Evolutionary conservation across 108 stramenopile species (phyloP).

Genomic region (Cylindrotheca fusiformis): DNA sequence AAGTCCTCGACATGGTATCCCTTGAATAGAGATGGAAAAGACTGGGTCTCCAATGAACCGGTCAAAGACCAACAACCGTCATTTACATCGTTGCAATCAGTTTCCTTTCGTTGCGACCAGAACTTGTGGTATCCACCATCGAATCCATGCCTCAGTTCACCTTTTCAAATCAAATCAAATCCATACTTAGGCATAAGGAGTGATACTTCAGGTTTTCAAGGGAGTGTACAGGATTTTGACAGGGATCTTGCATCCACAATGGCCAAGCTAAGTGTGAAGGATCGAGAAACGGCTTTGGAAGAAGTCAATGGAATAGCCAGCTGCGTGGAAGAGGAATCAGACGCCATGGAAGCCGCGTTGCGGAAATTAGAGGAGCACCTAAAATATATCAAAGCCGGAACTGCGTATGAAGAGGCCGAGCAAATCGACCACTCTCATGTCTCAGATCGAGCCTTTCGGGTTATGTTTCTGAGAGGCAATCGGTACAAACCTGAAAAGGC

Average conservation of each 20-base stretch:
- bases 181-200: too few species aligned
- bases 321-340: background rate
- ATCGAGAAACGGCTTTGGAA: background rate
- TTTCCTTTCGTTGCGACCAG: too few species aligned
- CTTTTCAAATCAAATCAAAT: too few species aligned
- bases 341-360: background rate
- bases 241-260: background rate
- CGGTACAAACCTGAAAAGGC: conserved; percentile 13
- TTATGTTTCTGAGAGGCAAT: conserved; percentile 10
- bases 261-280: background rate
- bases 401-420: background rate
- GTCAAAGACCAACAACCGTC: too few species aligned
- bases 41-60: too few species aligned
- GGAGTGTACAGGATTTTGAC: too few species aligned
- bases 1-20: too few species aligned
- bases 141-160: too few species aligned
- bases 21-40: too few species aligned
- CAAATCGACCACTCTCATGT: background rate
- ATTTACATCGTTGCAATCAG: too few species aligned
- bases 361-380: background rate
- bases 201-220: too few species aligned
- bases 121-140: too few species aligned
- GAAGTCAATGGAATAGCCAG: conserved; percentile 1
- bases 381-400: background rate
- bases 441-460: background rate